Conservation (phyloP, 208 protist species). For the Trypanosoma avium region DNA sequence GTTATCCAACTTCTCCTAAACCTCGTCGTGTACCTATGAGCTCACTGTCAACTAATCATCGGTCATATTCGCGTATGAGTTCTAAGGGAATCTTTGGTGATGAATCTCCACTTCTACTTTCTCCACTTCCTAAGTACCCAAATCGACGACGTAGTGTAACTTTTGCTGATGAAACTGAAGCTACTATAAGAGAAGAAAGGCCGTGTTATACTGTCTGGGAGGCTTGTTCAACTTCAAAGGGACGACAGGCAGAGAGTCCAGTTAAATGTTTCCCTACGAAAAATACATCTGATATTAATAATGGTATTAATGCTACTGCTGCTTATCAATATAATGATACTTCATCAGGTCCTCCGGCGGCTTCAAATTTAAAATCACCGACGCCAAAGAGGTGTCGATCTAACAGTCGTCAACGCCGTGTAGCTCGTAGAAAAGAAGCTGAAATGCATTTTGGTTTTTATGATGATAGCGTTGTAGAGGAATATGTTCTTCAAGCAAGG, state of each 20-base stretch:
- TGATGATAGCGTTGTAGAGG: slow-evolving; percentile 89
- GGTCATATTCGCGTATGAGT: slow-evolving; percentile 82
- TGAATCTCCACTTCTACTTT: slow-evolving; percentile 65
- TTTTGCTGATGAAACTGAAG: slow-evolving; percentile 57
- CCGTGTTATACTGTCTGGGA: slow-evolving; percentile 61
- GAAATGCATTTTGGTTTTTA: slow-evolving; percentile 86
- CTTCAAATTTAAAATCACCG: slow-evolving; percentile 24
- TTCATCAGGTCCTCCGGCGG: neutral
- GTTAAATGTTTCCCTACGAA: neutral
- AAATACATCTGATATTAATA: slow-evolving; percentile 5
- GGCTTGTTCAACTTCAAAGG: slow-evolving; percentile 18
- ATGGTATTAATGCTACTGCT: slow-evolving; percentile 13
- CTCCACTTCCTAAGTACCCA: slow-evolving; percentile 79
- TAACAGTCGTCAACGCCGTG: slow-evolving; percentile 77
- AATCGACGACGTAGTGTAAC: slow-evolving; percentile 74
- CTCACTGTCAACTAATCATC: slow-evolving; percentile 72
- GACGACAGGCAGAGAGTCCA: slow-evolving; percentile 11
- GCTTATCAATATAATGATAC: neutral
- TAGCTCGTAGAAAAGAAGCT: slow-evolving; percentile 64
- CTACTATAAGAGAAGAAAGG: slow-evolving; percentile 63
- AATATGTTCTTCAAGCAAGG: slow-evolving; percentile 66
- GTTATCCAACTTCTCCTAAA: slow-evolving; percentile 54
- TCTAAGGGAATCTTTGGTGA: slow-evolving; percentile 50
- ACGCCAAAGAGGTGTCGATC: slow-evolving; percentile 53
- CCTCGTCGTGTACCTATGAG: slow-evolving; percentile 65